phyloP scores from a whole-genome alignment of 192 early-diverging fungal genomes.

The Coemansia nantahalensis region DNA sequence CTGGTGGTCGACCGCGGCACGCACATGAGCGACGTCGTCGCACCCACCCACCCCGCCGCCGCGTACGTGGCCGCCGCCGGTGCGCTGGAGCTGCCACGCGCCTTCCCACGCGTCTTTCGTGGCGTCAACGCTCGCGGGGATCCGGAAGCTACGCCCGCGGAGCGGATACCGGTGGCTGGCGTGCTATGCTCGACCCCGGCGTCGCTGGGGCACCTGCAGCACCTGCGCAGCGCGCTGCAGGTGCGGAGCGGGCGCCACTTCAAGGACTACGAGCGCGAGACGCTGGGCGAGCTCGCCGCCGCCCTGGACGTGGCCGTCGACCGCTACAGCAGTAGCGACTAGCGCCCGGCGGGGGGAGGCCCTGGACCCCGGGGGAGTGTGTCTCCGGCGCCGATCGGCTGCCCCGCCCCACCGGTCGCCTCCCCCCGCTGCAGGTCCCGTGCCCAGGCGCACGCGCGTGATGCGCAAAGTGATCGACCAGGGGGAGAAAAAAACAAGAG shows the following conservation, averaged over 20 bases:
- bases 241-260: constrained; percentile 23
- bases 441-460: no score
- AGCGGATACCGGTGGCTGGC: constrained; percentile 20
- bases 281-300: constrained; percentile 20
- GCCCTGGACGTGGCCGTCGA: constrained; percentile 34
- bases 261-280: constrained; percentile 47
- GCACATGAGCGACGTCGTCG: constrained; percentile 8
- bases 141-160: not conserved
- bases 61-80: constrained; percentile 2
- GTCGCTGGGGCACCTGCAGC: constrained; percentile 22
- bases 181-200: constrained; percentile 29
- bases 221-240: constrained; percentile 19
- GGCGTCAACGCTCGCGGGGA: constrained; percentile 2
- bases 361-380: no score
- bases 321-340: constrained; percentile 11
- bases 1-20: constrained; percentile 44
- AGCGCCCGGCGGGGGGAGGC: no score
- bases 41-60: constrained; percentile 1
- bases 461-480: no score
- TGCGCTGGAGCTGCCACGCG: constrained; percentile 11
- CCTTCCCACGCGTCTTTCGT: constrained; percentile 32
- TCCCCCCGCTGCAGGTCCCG: no score
- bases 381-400: no score
- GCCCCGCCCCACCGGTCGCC: no score
- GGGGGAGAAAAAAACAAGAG: no score